phyloP scores from a whole-genome alignment of 2,329 filamentous ascomycete species.

The Exserohilum turcica region DNA sequence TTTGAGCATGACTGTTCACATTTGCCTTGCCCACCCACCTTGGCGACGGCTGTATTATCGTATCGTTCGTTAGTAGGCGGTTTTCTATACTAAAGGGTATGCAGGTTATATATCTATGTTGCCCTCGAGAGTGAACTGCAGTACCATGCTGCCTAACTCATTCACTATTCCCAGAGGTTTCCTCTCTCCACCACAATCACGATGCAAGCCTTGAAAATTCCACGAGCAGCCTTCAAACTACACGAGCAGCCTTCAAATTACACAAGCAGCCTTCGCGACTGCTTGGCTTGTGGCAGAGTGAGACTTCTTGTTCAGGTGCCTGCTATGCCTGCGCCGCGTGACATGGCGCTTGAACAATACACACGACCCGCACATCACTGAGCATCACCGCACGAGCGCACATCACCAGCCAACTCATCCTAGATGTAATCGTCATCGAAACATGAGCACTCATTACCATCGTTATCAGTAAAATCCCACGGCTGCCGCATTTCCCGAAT shows the following conservation, averaged over 20 bases:
- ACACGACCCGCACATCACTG: conserved; percentile 22
- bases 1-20: neutral
- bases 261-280: conserved; percentile 11
- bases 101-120: too few relatives aligned
- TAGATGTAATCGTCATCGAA: conserved; percentile 7
- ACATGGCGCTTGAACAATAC: conserved; percentile 28
- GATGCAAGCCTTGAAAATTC: neutral
- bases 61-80: too few relatives aligned
- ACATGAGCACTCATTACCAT: conserved; percentile 4
- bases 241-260: too few relatives aligned
- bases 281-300: conserved; percentile 11
- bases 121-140: too few relatives aligned
- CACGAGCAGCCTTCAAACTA: too few relatives aligned
- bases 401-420: conserved; percentile 17
- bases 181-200: neutral
- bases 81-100: too few relatives aligned
- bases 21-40: neutral
- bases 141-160: too few relatives aligned
- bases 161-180: too few relatives aligned
- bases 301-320: conserved; percentile 32
- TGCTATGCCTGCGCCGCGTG: conserved; percentile 30
- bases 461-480: neutral
- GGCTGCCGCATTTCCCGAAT: neutral
- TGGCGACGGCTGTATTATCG: too few relatives aligned
- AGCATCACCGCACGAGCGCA: conserved; percentile 34